Percentiles rank a stretch among this genome's conserved stretches.
phyloP scores from a whole-genome alignment of 345 rosid species.

The Corymbia maculata region DNA sequence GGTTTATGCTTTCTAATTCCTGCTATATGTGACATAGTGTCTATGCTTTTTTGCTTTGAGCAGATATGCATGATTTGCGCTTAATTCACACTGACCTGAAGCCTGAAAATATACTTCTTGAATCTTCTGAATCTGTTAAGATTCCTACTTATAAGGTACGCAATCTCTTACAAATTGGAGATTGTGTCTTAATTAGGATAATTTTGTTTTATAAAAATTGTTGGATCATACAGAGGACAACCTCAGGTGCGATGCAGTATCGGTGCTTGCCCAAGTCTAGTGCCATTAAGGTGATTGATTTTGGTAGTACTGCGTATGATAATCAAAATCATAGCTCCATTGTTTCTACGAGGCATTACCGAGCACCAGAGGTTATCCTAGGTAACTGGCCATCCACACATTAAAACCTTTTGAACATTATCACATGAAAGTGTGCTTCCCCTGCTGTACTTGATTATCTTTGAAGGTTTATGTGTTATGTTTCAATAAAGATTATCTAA shows the following conservation, averaged over 20 bases:
- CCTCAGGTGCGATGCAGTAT: constrained; percentile 3
- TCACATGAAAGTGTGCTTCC: neutral
- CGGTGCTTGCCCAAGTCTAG: constrained; percentile 66
- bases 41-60: constrained; percentile 3
- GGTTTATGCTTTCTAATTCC: neutral
- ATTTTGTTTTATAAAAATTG: neutral
- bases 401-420: neutral
- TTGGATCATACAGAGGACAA: constrained; percentile 18
- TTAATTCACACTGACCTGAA: constrained; percentile 64
- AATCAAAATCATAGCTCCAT: constrained; percentile 46
- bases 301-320: constrained; percentile 64
- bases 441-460: neutral
- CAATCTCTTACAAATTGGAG: neutral
- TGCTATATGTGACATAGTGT: neutral
- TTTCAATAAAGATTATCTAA: neutral
- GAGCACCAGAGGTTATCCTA: constrained; percentile 73
- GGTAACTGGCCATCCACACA: constrained; percentile 15
- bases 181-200: neutral
- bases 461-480: neutral
- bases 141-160: constrained; percentile 48
- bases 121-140: constrained; percentile 47
- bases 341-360: constrained; percentile 60
- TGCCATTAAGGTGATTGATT: constrained; percentile 67
- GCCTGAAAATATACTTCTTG: constrained; percentile 60
- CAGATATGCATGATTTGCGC: constrained; percentile 60